Percentiles rank a stretch among this genome's conserved stretches.
phyloP scores from a whole-genome alignment of 2,329 filamentous ascomycete genomes.

The Aspergillus brunneoviolaceus region DNA sequence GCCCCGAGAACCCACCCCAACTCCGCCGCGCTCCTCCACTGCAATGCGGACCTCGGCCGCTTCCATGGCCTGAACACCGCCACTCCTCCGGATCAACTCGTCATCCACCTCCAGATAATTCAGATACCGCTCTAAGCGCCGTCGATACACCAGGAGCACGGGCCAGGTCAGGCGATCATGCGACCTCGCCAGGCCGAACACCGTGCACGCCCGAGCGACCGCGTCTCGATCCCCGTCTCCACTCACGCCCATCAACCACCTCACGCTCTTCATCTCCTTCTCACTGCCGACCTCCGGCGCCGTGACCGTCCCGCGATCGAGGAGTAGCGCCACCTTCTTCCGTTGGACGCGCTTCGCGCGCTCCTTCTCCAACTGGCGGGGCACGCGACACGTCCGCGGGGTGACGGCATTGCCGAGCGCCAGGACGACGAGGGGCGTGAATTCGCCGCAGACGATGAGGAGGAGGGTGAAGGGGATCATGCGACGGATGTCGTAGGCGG shows the following conservation, averaged over 20 bases:
- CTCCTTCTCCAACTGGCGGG: slow-evolving; percentile 65
- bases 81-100: slow-evolving; percentile 61
- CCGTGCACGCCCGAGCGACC: slow-evolving; percentile 33
- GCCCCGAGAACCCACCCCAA: slow-evolving; percentile 26
- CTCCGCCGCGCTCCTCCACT: slow-evolving; percentile 64
- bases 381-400: slow-evolving; percentile 80
- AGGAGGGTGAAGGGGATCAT: slow-evolving; percentile 76
- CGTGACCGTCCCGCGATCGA: slow-evolving; percentile 14
- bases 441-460: slow-evolving; percentile 77
- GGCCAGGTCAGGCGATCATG: slow-evolving; percentile 46
- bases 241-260: slow-evolving; percentile 22
- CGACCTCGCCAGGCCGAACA: slow-evolving; percentile 32
- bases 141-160: slow-evolving; percentile 49
- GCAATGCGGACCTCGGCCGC: slow-evolving; percentile 67
- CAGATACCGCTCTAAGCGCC: slow-evolving; percentile 55
- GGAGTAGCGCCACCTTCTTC: slow-evolving; percentile 27
- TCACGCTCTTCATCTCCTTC: slow-evolving; percentile 33
- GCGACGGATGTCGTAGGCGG: slow-evolving; percentile 69
- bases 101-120: slow-evolving; percentile 71
- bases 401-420: slow-evolving; percentile 67
- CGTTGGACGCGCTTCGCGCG: slow-evolving; percentile 53
- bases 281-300: slow-evolving; percentile 17
- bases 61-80: slow-evolving; percentile 60
- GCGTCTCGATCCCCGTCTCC: slow-evolving; percentile 26
- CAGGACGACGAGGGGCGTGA: slow-evolving; percentile 77